Evolutionary conservation across 2,329 filamentous ascomycete species (phyloP), one percentile per base, ranked within the genome.

Genomic region (Ramichloridium luteum): DNA sequence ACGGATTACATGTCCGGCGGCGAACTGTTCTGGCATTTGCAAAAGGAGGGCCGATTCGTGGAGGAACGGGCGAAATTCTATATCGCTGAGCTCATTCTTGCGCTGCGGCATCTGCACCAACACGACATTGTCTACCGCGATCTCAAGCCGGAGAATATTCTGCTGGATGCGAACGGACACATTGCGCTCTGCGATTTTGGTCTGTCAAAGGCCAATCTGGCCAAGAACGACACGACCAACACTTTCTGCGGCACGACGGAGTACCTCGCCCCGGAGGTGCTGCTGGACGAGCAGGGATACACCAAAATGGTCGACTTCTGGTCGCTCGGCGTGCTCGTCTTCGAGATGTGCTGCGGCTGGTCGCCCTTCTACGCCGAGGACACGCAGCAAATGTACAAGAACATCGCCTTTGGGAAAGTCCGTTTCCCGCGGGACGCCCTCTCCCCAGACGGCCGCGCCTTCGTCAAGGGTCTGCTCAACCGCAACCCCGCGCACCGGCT

Each of bases 281-380:
- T 98, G 10, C 64, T 98, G 8, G 90, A 98, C 47, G 90, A 98
- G 62, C 82, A 85, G 50, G 90, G 90, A 18, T 98, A 98, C 59
- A 96, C 90, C 33, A 96, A 96, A 64, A 96, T 98, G 90, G 90
- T 98, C 5, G 90, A 98, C 57, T 98, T 96, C 58, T 98, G 90
- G 90, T 98, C 90, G 2, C 69, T 98, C 9, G 90, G 90, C 35
- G 90, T 98, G 28, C 68, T 98, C 33, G 90, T 98, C 1, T 98
- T 98, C 50, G 90, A 98, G 59, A 98, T 98, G 90, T 98, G 90
- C 64, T 98, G 90, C 50, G 90, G 90, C 18, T 98, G 90, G 90
- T 94, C 85, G 50, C 90, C 90, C 0, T 98, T 98, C 61, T 98
- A 96, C 49, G 90, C 90, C 35, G 90, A 98, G 53, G 90, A 98